These are phyloP conservation scores for Massarina eburnea DNA, from an alignment of 2,329 filamentous ascomycete species.

Conservation along the genomic window DNA sequence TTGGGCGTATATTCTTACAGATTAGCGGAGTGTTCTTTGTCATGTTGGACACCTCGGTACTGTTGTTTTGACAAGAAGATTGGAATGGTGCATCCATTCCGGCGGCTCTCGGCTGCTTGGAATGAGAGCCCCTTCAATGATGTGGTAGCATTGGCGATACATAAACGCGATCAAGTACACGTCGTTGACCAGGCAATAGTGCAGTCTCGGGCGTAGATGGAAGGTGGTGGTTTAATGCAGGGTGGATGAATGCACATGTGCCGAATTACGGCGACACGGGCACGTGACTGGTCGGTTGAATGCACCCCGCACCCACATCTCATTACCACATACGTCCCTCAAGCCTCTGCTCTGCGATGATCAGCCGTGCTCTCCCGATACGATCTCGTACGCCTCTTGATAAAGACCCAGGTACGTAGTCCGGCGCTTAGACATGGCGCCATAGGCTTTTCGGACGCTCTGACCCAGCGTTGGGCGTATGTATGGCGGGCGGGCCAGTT, in stretches of 20 bases:
- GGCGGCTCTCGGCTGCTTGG: neutral
- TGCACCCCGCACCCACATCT: no score
- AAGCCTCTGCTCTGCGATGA: no score
- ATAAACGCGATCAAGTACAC: slow-evolving; percentile 2
- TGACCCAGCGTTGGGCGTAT: neutral
- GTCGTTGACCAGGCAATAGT: slow-evolving; percentile 15
- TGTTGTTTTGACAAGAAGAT: no score
- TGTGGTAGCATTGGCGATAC: slow-evolving; percentile 6
- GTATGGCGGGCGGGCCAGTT: neutral
- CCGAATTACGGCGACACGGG: no score
- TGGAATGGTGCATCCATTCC: slow-evolving; percentile 1
- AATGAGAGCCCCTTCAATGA: neutral
- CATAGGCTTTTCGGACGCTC: neutral
- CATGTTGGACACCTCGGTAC: no score
- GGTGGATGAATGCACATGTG: no score
- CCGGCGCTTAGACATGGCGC: neutral
- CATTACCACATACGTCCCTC: no score
- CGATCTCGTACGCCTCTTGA: no score
- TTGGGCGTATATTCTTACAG: no score
- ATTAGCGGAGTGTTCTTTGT: neutral
- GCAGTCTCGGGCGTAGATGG: neutral
- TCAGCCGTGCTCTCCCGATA: no score
- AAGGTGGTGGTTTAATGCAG: neutral
- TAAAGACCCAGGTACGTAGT: neutral
- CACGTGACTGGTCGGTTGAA: no score